Evolutionary conservation across 345 rosid species (phyloP).

Genomic region (Pelargonium nanum): DNA sequence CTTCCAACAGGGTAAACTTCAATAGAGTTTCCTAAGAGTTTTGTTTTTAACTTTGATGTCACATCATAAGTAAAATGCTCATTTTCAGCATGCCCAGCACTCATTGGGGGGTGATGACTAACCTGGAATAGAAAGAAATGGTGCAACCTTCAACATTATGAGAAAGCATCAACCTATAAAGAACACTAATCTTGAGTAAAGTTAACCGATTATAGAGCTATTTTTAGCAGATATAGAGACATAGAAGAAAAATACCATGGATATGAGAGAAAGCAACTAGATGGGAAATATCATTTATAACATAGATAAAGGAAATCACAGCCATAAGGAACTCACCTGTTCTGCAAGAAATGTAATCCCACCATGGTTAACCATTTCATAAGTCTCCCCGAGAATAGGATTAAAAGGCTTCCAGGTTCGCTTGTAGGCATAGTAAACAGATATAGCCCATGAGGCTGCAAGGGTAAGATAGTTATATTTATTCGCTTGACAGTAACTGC

Average conservation of each 20-base stretch:
- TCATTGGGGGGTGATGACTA: conserved; percentile 90
- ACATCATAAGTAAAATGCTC: conserved; percentile 74
- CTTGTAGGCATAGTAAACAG: conserved; percentile 74
- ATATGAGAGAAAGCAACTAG: too few relatives aligned
- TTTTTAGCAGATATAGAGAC: not conserved
- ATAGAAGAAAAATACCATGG: not conserved
- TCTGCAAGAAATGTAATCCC: conserved; percentile 71
- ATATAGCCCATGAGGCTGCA: conserved; percentile 83
- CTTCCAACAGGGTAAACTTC: conserved; percentile 73
- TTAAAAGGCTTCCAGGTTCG: conserved; percentile 95
- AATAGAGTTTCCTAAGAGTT: conserved; percentile 63
- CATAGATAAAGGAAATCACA: not conserved
- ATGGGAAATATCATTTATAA: not conserved
- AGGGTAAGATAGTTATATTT: conserved; percentile 9
- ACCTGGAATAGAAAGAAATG: conserved; percentile 37
- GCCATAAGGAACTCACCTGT: conserved; percentile 41
- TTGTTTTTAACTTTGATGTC: conserved; percentile 82
- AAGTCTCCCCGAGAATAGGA: conserved; percentile 96
- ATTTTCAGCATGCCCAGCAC: conserved; percentile 90
- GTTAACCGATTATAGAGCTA: not conserved
- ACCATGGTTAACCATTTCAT: conserved; percentile 72
- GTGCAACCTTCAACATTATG: not conserved
- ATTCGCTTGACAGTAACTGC: not conserved
- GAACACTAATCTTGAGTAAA: not conserved
- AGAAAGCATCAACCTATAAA: too few relatives aligned